These are phyloP conservation scores for Pseudogymnoascus sp. DNA, from an alignment of 2,329 filamentous ascomycete genomes.

Conservation along the genomic window DNA sequence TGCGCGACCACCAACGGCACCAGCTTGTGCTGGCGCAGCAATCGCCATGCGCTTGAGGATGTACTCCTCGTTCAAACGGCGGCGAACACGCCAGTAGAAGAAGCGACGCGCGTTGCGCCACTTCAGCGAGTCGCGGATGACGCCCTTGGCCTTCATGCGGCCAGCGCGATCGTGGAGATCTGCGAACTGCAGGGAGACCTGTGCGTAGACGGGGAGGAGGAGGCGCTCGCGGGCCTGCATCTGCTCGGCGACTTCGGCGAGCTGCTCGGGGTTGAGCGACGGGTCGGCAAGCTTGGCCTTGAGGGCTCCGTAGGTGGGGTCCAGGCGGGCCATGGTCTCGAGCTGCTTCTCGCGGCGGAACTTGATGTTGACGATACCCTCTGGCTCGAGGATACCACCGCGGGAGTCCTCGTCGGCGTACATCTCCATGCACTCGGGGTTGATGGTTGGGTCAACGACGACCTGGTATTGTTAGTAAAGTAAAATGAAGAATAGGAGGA, in stretches of 20 bases:
- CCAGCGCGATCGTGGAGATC: slow-evolving; percentile 95
- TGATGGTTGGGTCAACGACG: slow-evolving; percentile 97
- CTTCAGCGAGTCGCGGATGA: slow-evolving; percentile 73
- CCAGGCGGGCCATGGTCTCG: slow-evolving; percentile 91
- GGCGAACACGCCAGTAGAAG: slow-evolving; percentile 99
- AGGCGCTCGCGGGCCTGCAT: slow-evolving; percentile 80
- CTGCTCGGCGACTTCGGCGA: slow-evolving; percentile 71
- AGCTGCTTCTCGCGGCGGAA: slow-evolving; percentile 96
- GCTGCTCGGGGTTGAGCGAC: slow-evolving; percentile 61
- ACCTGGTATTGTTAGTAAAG: slow-evolving; percentile 46
- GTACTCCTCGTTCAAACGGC: slow-evolving; percentile 94
- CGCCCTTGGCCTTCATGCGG: slow-evolving; percentile 96
- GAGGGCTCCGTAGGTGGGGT: slow-evolving; percentile 73
- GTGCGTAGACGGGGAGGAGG: slow-evolving; percentile 84
- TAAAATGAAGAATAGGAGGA: slow-evolving; percentile 8
- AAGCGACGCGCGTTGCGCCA: slow-evolving; percentile 89
- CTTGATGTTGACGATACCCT: slow-evolving; percentile 98
- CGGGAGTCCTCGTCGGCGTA: slow-evolving; percentile 93
- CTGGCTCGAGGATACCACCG: slow-evolving; percentile 93
- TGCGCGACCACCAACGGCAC: slow-evolving; percentile 46
- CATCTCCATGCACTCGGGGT: slow-evolving; percentile 97
- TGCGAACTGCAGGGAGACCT: slow-evolving; percentile 94
- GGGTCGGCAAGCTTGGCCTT: slow-evolving; percentile 67
- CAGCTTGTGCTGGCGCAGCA: slow-evolving; percentile 35
- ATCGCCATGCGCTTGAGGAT: slow-evolving; percentile 80